Evolutionary conservation across 2,329 filamentous ascomycete species (phyloP).

Genomic region (Rhinocladiella similis): DNA sequence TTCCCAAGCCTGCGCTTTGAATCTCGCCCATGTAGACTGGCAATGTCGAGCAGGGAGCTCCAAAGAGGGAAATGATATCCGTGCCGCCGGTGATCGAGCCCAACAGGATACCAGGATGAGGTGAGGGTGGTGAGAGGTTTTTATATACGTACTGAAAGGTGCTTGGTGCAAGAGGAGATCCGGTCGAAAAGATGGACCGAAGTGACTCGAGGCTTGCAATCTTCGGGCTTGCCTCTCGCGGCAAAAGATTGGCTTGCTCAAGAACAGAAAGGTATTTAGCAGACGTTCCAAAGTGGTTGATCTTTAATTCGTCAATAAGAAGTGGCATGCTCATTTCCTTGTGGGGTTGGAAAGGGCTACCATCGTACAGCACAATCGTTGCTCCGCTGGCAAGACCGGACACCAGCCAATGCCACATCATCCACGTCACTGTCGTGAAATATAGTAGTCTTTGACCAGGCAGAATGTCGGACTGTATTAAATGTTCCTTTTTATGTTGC

Average conservation of each 20-base stretch:
- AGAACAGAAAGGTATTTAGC: constrained; percentile 91
- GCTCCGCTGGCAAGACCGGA: constrained; percentile 80
- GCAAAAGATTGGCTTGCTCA: constrained; percentile 72
- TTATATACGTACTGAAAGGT: constrained; percentile 89
- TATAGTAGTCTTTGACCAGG: constrained; percentile 78
- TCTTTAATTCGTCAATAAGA: constrained; percentile 74
- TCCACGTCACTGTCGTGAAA: constrained; percentile 95
- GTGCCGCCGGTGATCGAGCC: constrained; percentile 94
- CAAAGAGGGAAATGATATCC: constrained; percentile 94
- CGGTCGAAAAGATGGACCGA: constrained; percentile 89
- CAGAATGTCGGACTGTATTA: constrained; percentile 78
- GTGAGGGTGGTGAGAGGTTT: constrained; percentile 49
- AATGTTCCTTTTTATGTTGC: constrained; percentile 96
- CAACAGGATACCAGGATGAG: constrained; percentile 78
- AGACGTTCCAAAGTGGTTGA: constrained; percentile 93
- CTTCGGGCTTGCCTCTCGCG: constrained; percentile 51
- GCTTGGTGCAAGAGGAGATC: constrained; percentile 85
- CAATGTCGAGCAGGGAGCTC: constrained; percentile 74
- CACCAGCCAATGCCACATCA: constrained; percentile 99
- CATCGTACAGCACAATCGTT: constrained; percentile 85
- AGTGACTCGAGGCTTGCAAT: constrained; percentile 52
- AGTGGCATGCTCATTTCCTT: constrained; percentile 79
- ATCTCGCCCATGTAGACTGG: constrained; percentile 74
- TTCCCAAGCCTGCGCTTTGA: constrained; percentile 74
- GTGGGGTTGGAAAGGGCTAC: constrained; percentile 80